Base-by-base conservation (phyloP, 2,329 filamentous ascomycete genomes). In the Beauveria sp. region DNA sequence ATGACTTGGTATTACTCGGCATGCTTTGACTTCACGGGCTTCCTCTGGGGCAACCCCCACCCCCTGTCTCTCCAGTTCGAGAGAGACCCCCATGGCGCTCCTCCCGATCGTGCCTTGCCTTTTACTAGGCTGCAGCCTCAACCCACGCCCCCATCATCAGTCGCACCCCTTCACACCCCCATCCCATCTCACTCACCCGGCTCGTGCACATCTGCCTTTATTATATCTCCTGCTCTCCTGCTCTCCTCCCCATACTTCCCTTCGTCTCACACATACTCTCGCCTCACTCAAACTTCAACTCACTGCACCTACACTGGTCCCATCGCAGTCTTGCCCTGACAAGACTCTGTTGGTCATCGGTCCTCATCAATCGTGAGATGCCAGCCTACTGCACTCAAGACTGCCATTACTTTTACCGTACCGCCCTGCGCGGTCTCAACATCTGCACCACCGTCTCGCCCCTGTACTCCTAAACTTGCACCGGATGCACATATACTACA, bases 391-490 rank as follows among this genome's bases (percentile, higher is more conserved):
- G 81, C 76, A 80, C 90, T 62, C 88, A 95, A 81, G 89, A 96
- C 76, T 96, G 90, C 71, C 91, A 96, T 74, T 96, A 96, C 78
- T 96, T 96, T 78, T 95, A 90, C 80, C 90, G 90, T 80, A 96
- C 88, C 75, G 89, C 90, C 72, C 79, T 96, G 78, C 90, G 90
- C 80, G 88, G 92, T 72, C 80, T 96, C 69, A 93, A 89, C 72
- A 87, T 96, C 69, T 84, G 86, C 77, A 96, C 90, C 69, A 83
- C 79, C 70, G 85, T 96, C 75, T 91, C 88, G 67, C 87, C 89
- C 68, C 79, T 91, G 60, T 91, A 91, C 79, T 83, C 82, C 76
- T 91, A 80, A 24, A 53, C 40, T 6, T 6, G 26, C 34, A 10
- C 3, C 26, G 18, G 6, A 52, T 46, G 18, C 38, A 34, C 40